These are phyloP conservation scores for Xylaria acuta DNA, from an alignment of 495 filamentous ascomycete species.

Conservation along the genomic window DNA sequence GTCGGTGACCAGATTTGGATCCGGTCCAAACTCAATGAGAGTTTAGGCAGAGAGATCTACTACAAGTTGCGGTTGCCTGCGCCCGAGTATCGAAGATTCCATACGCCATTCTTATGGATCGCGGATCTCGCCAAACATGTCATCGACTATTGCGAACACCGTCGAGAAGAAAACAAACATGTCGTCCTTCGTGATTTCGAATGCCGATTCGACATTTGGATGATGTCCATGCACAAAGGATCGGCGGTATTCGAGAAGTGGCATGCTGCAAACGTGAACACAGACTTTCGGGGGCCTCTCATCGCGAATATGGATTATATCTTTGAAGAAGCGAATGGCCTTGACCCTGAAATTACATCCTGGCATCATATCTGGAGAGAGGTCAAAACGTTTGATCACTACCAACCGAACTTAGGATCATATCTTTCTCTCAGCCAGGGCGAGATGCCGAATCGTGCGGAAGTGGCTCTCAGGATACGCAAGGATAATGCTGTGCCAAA, in stretches of 20 bases:
- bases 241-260: constrained; percentile 53
- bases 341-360: constrained; percentile 35
- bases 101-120: constrained; percentile 69
- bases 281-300: constrained; percentile 65
- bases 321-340: constrained; percentile 63
- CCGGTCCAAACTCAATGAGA: constrained; percentile 50
- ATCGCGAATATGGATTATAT: constrained; percentile 65
- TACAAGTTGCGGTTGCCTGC: constrained; percentile 65
- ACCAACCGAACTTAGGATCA: constrained; percentile 30
- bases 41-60: constrained; percentile 55
- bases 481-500: constrained; percentile 30
- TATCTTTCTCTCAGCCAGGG: not conserved
- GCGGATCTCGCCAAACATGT: constrained; percentile 71
- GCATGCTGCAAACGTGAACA: constrained; percentile 50
- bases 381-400: constrained; percentile 24
- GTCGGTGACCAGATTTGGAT: constrained; percentile 67
- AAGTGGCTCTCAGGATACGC: not conserved
- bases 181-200: constrained; percentile 62
- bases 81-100: constrained; percentile 62
- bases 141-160: constrained; percentile 62
- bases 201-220: constrained; percentile 60
- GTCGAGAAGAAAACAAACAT: constrained; percentile 34
- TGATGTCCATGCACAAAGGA: constrained; percentile 47
- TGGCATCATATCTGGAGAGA: constrained; percentile 32
- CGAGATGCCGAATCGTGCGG: not conserved